A percentile compares a stretch with the other conserved stretches of the same genome.
Evolutionary conservation across 306 rosid genomes (phyloP).

Genomic region (Abrus precatorius): DNA sequence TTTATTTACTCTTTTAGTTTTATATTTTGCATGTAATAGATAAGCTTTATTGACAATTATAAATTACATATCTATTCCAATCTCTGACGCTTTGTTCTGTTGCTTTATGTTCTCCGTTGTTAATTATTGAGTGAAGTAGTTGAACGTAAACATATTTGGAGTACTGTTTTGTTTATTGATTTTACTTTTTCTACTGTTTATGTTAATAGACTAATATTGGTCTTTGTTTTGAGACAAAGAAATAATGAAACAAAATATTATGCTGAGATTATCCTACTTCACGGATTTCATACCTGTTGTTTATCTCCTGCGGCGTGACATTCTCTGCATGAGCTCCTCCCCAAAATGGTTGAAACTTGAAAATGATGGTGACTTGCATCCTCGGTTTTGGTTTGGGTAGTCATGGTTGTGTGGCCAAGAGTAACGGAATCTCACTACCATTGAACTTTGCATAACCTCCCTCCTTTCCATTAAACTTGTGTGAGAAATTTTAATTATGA

Average conservation of each 20-base stretch:
- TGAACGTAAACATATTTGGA: not conserved
- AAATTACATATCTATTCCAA: not conserved
- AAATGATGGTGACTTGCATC: too few relatives aligned
- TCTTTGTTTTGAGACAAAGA: not conserved
- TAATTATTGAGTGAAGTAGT: not conserved
- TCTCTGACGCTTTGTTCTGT: conserved; percentile 30
- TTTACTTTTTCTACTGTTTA: conserved; percentile 4
- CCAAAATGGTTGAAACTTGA: too few relatives aligned
- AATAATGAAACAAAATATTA: not conserved
- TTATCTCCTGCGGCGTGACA: too few relatives aligned
- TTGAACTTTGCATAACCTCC: too few relatives aligned
- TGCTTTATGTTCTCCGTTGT: conserved; percentile 12
- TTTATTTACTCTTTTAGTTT: conserved; percentile 19
- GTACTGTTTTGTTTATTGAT: not conserved
- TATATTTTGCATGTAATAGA: not conserved
- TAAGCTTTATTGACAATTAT: conserved; percentile 23
- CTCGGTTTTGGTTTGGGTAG: too few relatives aligned
- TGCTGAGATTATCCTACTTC: not conserved
- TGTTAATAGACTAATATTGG: not conserved
- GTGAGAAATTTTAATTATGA: too few relatives aligned
- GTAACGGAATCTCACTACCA: too few relatives aligned
- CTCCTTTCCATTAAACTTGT: too few relatives aligned
- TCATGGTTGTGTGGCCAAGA: too few relatives aligned
- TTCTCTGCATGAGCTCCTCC: too few relatives aligned
- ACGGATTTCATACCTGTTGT: not conserved